Evolutionary conservation across 2,329 filamentous ascomycete species (phyloP).

Genomic region (Diaporthe destruens): DNA sequence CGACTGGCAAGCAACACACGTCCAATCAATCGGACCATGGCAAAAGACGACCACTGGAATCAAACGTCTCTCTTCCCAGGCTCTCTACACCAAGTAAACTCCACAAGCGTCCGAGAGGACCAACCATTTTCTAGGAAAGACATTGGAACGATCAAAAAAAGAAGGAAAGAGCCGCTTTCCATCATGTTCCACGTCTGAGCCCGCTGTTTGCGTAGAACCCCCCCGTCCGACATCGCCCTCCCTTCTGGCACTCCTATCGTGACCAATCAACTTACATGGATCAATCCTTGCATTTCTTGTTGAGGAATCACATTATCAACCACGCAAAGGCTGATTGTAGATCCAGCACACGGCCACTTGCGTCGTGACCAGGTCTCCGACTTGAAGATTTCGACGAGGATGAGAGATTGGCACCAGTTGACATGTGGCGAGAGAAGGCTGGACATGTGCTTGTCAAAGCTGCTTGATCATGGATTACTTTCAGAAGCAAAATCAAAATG

Average conservation of each 20-base stretch:
- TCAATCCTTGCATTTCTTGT: neutral
- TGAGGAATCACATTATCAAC: neutral
- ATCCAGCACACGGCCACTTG: neutral
- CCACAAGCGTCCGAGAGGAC: too few species aligned
- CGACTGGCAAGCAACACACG: neutral
- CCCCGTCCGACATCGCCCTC: too few species aligned
- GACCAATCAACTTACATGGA: conserved; percentile 30
- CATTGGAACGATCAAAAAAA: too few species aligned
- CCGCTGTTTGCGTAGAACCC: conserved; percentile 6
- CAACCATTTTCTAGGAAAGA: too few species aligned
- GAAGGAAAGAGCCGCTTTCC: too few species aligned
- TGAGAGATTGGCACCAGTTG: too few species aligned
- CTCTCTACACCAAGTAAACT: neutral
- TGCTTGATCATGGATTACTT: too few species aligned
- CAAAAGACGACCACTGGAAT: neutral
- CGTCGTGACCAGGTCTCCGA: too few species aligned
- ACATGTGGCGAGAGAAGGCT: neutral
- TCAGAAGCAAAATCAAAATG: too few species aligned
- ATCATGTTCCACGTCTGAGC: neutral
- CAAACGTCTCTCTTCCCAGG: neutral
- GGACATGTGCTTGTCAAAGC: neutral
- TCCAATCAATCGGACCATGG: neutral
- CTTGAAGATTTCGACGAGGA: neutral
- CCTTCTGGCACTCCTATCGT: neutral
- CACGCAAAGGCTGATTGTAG: neutral